Percentiles rank a stretch among this genome's conserved stretches.
Conservation (phyloP, 202 grass and related monocot genomes). For the Carex sylvatica region DNA sequence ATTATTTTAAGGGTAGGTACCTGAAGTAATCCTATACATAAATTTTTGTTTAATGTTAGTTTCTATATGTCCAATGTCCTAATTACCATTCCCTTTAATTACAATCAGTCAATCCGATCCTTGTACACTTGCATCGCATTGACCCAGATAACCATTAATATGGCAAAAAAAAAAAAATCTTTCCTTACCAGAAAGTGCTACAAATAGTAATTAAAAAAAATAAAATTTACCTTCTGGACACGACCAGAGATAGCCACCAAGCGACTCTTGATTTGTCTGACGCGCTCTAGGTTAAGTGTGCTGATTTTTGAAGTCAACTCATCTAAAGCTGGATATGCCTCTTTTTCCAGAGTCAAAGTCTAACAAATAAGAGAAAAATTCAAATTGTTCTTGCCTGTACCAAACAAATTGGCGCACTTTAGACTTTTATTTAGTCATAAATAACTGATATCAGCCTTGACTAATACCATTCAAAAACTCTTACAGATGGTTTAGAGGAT, state of each 20-base stretch:
- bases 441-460: not conserved
- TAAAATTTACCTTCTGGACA: conserved; percentile 78
- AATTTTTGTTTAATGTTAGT: not conserved
- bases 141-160: not conserved
- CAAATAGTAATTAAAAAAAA: not conserved
- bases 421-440: not conserved
- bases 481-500: not conserved
- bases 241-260: conserved; percentile 92
- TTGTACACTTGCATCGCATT: not conserved
- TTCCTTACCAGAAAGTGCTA: not conserved
- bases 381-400: not conserved
- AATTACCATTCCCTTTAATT: not conserved
- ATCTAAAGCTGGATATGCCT: conserved; percentile 97
- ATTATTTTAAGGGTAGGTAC: not conserved
- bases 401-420: not conserved
- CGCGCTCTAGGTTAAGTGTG: conserved; percentile 88
- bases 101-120: not conserved
- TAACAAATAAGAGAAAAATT: conserved; percentile 24
- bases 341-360: conserved; percentile 82
- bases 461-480: not conserved
- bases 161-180: not conserved
- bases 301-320: conserved; percentile 99
- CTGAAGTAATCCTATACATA: not conserved
- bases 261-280: conserved; percentile 98
- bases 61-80: not conserved